phyloP scores from a whole-genome alignment of 2,329 filamentous ascomycete species.

The Cordyceps farinosa region DNA sequence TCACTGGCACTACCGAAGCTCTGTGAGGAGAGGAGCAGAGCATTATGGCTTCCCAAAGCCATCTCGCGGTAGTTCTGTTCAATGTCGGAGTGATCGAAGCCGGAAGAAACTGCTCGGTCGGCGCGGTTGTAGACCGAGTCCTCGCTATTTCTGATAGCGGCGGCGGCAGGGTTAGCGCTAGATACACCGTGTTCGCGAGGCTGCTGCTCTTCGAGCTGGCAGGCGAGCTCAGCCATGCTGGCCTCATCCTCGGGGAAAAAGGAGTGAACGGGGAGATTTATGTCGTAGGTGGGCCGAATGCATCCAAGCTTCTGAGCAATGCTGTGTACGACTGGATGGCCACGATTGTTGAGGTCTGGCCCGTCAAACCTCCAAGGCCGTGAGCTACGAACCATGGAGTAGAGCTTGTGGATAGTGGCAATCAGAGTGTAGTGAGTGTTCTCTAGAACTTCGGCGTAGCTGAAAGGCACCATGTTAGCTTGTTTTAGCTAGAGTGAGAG shows the following conservation, averaged over 20 bases:
- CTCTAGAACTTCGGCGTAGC: conserved; percentile 62
- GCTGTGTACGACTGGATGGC: conserved; percentile 62
- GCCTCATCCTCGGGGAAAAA: conserved; percentile 61
- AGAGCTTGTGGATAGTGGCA: conserved; percentile 62
- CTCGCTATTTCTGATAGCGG: conserved; percentile 28
- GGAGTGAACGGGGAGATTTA: conserved; percentile 54
- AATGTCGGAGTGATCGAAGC: conserved; percentile 53
- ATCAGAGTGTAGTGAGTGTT: conserved; percentile 63
- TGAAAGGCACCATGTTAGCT: conserved; percentile 25
- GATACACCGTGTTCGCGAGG: conserved; percentile 37
- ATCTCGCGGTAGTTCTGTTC: conserved; percentile 52
- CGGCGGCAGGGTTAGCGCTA: background rate
- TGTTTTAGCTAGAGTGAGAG: too few species aligned
- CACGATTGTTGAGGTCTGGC: conserved; percentile 59
- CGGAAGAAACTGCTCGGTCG: conserved; percentile 52
- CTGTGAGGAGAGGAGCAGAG: conserved; percentile 51
- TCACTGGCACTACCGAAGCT: conserved; percentile 44
- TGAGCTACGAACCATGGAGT: conserved; percentile 57
- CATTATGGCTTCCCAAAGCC: conserved; percentile 41
- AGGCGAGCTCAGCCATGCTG: conserved; percentile 53
- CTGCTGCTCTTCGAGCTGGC: conserved; percentile 49
- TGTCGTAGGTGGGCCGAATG: conserved; percentile 59
- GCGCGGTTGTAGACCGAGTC: conserved; percentile 33
- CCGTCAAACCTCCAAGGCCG: conserved; percentile 61
- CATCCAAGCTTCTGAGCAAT: conserved; percentile 62